A percentile compares a stretch with the other conserved stretches of the same genome.
Conservation (phyloP, 257 asterid genomes). For the Solanum ahanhuiri region DNA sequence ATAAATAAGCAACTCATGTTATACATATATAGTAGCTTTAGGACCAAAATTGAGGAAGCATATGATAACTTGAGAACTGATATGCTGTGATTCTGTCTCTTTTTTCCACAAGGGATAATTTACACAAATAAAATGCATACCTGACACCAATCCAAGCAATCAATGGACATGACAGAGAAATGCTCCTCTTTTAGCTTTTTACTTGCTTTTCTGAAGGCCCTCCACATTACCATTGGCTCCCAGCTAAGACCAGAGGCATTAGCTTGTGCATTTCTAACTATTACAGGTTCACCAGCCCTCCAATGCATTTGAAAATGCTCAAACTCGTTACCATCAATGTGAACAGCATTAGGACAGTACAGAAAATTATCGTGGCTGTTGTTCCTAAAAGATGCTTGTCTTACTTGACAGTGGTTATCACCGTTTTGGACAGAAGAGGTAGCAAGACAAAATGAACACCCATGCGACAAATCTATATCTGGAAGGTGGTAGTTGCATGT, state of each 20-base stretch:
- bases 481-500: slow-evolving; percentile 29
- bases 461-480: slow-evolving; percentile 20
- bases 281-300: slow-evolving; percentile 78
- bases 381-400: slow-evolving; percentile 53
- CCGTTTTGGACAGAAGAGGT: slow-evolving; percentile 4
- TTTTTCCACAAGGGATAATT: not conserved
- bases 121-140: slow-evolving; percentile 21
- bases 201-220: slow-evolving; percentile 66
- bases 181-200: slow-evolving; percentile 37
- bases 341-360: slow-evolving; percentile 58
- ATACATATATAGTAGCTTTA: not conserved
- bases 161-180: slow-evolving; percentile 56
- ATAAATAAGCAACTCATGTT: not conserved
- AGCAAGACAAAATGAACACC: slow-evolving; percentile 32
- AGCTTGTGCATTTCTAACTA: slow-evolving; percentile 43
- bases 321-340: slow-evolving; percentile 26
- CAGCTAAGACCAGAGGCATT: slow-evolving; percentile 74
- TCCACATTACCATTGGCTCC: slow-evolving; percentile 87
- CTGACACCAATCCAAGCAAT: slow-evolving; percentile 85
- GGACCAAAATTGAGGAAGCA: not conserved
- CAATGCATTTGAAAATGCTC: slow-evolving; percentile 78
- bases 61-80: not conserved
- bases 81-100: not conserved
- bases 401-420: slow-evolving; percentile 13
- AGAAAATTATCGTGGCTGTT: slow-evolving; percentile 41